Base-by-base conservation (phyloP, 2,329 filamentous ascomycete genomes). In the Fusarium hainanense region DNA sequence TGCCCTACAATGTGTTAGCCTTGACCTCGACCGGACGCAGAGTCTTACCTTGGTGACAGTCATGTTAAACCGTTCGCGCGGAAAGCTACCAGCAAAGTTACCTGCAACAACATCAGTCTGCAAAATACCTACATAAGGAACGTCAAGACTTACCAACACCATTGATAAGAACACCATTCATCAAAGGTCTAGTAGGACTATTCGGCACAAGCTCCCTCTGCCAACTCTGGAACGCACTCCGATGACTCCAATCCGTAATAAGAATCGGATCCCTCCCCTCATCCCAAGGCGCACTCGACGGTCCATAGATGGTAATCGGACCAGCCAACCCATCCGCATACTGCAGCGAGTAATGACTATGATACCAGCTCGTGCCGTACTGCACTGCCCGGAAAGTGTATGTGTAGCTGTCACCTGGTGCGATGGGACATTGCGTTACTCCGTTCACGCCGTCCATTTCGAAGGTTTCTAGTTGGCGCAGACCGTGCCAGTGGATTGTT, bases 391-490 rank as follows among this genome's bases (percentile, higher is more conserved):
- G 69, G 23, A 70, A 74, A 3, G 48, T 41, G 3, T 74, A 74
- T 4, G 58, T 74, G 18, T 66, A 74, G 20, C 46, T 52, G 0
- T 73, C 55, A 0, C 63, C 63, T 0, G 72, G 72, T 0, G 72
- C 68, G 1, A 74, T 74, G 0, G 72, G 72, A 18, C 72, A 74
- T 20, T 74, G 70, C 0, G 72, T 74, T 1, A 74, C 48, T 1
- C 72, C 72, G 1, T 71, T 72, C 5, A 74, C 72, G 16, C 72
- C 72, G 5, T 74, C 72, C 72, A 74, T 74, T 2, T 65, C 58
- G 51, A 72, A 63, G 0, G 72, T 70, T 7, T 65, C 49, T 1
- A 72, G 62, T 51, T 74, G 70, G 4, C 70, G 51, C 4, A 74
- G 68, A 0, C 72, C 72, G 11, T 74, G 72, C 72, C 72, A 74